Percentiles rank a stretch among this genome's conserved stretches.
Evolutionary conservation across 768 basidiomycete species (phyloP).

Genomic region (Pleurotus giganteus): DNA sequence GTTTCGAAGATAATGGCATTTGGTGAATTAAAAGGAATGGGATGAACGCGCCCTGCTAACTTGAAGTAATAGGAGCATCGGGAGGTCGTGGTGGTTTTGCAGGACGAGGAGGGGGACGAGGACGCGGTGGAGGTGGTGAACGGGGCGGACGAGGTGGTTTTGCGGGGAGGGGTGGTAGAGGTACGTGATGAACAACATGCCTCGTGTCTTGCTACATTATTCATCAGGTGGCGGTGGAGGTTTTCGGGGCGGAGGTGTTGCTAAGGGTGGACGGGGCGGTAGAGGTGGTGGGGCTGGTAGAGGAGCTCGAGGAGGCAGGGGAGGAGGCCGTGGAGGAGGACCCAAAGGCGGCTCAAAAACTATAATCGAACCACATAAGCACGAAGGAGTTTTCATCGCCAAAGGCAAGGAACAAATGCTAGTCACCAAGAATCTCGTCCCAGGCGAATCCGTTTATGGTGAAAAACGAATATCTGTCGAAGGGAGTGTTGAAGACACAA

Average conservation of each 20-base stretch:
- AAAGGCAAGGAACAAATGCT: constrained; percentile 96
- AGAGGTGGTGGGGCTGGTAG: constrained; percentile 41
- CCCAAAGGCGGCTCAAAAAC: constrained; percentile 83
- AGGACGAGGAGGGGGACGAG: constrained; percentile 39
- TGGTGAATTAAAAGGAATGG: background rate
- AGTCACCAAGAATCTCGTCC: constrained; percentile 97
- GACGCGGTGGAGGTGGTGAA: constrained; percentile 28
- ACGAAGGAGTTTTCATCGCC: constrained; percentile 94
- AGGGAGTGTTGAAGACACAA: constrained; percentile 69
- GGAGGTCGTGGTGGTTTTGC: constrained; percentile 78
- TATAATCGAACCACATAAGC: constrained; percentile 92
- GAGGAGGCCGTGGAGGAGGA: constrained; percentile 67
- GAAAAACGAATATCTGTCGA: constrained; percentile 96
- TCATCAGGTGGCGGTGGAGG: constrained; percentile 23
- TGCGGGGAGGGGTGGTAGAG: constrained; percentile 32
- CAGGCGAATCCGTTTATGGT: constrained; percentile 97
- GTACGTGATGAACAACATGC: constrained; percentile 27
- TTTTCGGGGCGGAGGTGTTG: constrained; percentile 33
- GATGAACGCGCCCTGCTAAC: background rate
- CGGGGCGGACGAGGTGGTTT: constrained; percentile 32
- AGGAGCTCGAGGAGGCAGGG: constrained; percentile 47
- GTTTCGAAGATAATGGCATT: constrained; percentile 8
- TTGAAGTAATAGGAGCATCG: constrained; percentile 41
- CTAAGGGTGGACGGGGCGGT: constrained; percentile 41
- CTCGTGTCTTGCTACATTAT: constrained; percentile 12